Evolutionary conservation across 805 yeast genomes (phyloP).

Genomic region (Deakozyma indianensis): DNA sequence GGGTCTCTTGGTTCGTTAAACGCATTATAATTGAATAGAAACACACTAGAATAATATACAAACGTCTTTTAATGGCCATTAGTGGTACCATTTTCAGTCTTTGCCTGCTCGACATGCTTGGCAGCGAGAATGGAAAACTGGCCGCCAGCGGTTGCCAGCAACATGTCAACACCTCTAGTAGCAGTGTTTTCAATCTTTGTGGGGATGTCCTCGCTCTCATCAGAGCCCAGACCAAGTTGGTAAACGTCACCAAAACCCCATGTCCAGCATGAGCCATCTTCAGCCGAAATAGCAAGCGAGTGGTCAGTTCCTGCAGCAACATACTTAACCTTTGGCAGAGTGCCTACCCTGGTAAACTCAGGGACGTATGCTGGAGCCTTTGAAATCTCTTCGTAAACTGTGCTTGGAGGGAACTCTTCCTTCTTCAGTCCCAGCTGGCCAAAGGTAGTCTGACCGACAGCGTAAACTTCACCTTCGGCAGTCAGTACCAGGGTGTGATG

Average conservation of each 20-base stretch:
- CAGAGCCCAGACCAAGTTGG: constrained; percentile 91
- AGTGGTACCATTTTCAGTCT: background rate
- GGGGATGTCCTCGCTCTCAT: constrained; percentile 74
- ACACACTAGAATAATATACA: background rate
- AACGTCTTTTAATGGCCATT: background rate
- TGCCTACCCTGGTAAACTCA: constrained; percentile 15
- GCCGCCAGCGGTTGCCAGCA: constrained; percentile 83
- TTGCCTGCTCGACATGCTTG: background rate
- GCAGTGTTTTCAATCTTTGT: constrained; percentile 91
- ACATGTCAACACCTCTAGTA: constrained; percentile 61
- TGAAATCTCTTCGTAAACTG: constrained; percentile 68
- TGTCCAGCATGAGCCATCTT: constrained; percentile 72
- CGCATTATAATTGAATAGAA: background rate
- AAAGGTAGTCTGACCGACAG: constrained; percentile 91
- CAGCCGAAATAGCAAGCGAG: constrained; percentile 61
- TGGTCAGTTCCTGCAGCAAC: constrained; percentile 88
- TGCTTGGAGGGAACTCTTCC: constrained; percentile 47
- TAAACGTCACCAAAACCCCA: constrained; percentile 99
- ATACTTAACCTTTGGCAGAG: constrained; percentile 40
- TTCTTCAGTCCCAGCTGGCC: constrained; percentile 74
- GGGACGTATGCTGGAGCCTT: constrained; percentile 69
- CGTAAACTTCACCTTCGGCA: constrained; percentile 54
- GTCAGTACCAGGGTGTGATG: constrained; percentile 80
- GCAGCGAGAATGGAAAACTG: constrained; percentile 91
- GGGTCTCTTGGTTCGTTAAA: constrained; percentile 53